Evolutionary conservation across 495 filamentous ascomycete species (phyloP).

Genomic region (Cudoniella acicularis): DNA sequence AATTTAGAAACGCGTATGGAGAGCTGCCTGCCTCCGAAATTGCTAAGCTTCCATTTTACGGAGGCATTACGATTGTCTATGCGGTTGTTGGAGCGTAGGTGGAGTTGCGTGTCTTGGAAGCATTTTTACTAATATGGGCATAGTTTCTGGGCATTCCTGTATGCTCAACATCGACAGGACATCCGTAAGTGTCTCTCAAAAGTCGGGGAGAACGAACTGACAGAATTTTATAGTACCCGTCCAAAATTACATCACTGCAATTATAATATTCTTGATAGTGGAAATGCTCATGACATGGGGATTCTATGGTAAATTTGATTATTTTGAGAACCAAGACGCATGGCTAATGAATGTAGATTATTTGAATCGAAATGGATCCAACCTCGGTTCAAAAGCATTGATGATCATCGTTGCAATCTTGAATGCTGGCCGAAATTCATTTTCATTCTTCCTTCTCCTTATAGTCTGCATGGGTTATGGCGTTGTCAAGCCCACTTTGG

Average conservation of each 20-base stretch:
- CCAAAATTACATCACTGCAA: slow-evolving; percentile 99
- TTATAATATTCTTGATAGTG: slow-evolving; percentile 86
- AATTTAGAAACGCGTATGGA: slow-evolving; percentile 93
- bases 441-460: slow-evolving; percentile 97
- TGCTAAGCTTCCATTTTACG: slow-evolving; percentile 96
- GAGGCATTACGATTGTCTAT: slow-evolving; percentile 90
- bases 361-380: slow-evolving; percentile 82
- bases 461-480: slow-evolving; percentile 99
- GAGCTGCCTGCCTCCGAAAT: slow-evolving; percentile 95
- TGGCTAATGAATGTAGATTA: slow-evolving; percentile 58
- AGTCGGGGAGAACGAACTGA: background rate
- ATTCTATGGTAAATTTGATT: slow-evolving; percentile 62
- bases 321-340: background rate
- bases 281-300: slow-evolving; percentile 99
- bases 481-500: slow-evolving; percentile 92
- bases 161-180: slow-evolving; percentile 89
- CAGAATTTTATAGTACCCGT: slow-evolving; percentile 64
- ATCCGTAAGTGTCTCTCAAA: slow-evolving; percentile 58
- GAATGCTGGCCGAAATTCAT: slow-evolving; percentile 91
- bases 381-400: slow-evolving; percentile 75
- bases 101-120: too few species aligned
- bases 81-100: slow-evolving; percentile 73
- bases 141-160: slow-evolving; percentile 87
- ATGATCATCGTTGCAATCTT: slow-evolving; percentile 88
- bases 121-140: slow-evolving; percentile 6